Base-by-base conservation (phyloP, 768 basidiomycete species). In the Lentinula detonsa region DNA sequence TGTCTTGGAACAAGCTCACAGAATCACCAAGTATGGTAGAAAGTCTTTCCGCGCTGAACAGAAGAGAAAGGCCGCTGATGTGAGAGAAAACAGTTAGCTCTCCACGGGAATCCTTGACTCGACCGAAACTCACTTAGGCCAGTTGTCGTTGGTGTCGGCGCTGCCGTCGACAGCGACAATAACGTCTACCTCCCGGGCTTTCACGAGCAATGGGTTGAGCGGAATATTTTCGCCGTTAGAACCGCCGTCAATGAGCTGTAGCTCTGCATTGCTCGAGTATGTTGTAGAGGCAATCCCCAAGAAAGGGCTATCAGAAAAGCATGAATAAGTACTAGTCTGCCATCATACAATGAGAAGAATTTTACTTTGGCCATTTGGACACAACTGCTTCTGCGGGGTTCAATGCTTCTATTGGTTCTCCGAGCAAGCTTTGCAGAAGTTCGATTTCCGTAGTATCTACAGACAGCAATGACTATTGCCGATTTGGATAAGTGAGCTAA, bases 101-200 rank as follows among this genome's bases (percentile, higher is more conserved):
- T 16, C 16, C 43, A 23, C 5, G 18, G 10, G 49, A 6, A 23
- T 1, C 13, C 7, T 23, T 45, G 23, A 9, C 18, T 34, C 65
- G 11, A n/a, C 28, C 28, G 9, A n/a, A 2, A 72, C 78, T 67
- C 67, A 86, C 88, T 92, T 87, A 61, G 86, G 86, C 83, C 86
- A 95, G 60, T 72, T 77, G 54, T 85, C 76, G 3, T 68, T 34
- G 59, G 81, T 79, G 64, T 90, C 86, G 0, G 83, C 74, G 64
- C 83, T 81, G 23, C 81, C 81, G 67, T 95, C 93, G 18, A 91
- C 74, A 0, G 88, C 89, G 15, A 95, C 76, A 65, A 95, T 83
- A 4, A 89, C 83, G 67, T 95, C 93, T 45, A 94, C 66, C 0
- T 69, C 77, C 53, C 93, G 81, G 1, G 82, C 79, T 52, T 83